phyloP scores from a whole-genome alignment of 768 basidiomycete genomes.

The Lactarius pseudohatsudake region DNA sequence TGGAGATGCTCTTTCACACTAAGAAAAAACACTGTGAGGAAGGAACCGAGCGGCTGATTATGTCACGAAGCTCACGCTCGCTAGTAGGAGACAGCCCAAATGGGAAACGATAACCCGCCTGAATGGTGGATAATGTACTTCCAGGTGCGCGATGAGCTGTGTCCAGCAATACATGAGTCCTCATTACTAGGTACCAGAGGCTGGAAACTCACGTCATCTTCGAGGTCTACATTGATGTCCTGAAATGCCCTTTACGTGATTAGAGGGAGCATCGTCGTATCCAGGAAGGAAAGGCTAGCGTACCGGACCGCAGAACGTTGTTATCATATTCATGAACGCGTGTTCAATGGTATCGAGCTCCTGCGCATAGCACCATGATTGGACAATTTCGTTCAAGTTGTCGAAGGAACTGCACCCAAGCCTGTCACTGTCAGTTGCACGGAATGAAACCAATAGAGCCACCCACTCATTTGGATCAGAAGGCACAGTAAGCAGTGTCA shows the following conservation, averaged over 20 bases:
- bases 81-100: constrained; percentile 18
- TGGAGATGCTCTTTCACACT: constrained; percentile 13
- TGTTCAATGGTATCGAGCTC: constrained; percentile 32
- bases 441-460: too few relatives aligned
- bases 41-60: background rate
- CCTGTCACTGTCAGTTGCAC: background rate
- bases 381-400: constrained; percentile 30
- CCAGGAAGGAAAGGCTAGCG: background rate
- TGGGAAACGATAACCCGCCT: constrained; percentile 25
- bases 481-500: constrained; percentile 26
- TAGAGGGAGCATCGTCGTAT: background rate
- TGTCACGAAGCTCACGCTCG: constrained; percentile 12
- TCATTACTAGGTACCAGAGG: background rate
- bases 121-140: constrained; percentile 31
- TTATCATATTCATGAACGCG: constrained; percentile 30
- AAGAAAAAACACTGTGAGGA: background rate
- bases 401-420: constrained; percentile 12
- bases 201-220: constrained; percentile 24
- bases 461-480: constrained; percentile 23
- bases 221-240: constrained; percentile 26
- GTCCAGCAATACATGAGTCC: background rate
- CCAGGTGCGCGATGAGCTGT: constrained; percentile 31
- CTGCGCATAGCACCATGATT: constrained; percentile 32
- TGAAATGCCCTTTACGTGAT: background rate
- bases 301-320: constrained; percentile 29